Percentiles rank a stretch among this genome's conserved stretches.
phyloP scores from a whole-genome alignment of 1,284 basidiomycete genomes.

The Pterulicium gracile region DNA sequence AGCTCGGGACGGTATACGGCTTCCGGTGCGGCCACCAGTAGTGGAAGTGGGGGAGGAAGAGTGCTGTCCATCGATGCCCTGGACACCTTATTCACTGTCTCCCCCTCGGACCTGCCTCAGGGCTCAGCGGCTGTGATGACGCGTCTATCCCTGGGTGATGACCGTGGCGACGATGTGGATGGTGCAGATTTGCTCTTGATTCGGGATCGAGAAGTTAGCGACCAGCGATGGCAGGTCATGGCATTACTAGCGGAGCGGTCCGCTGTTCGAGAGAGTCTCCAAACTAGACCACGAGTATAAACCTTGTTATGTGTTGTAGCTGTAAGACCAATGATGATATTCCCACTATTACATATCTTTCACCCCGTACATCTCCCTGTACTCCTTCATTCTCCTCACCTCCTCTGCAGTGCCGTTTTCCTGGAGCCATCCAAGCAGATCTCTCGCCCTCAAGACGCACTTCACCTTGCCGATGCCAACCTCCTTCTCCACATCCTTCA shows the following conservation, averaged over 20 bases:
- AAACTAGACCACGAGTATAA: neutral
- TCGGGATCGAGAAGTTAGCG: slow-evolving; percentile 53
- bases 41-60: slow-evolving; percentile 29
- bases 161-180: slow-evolving; percentile 28
- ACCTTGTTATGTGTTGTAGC: no score
- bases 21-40: slow-evolving; percentile 10
- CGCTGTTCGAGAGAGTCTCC: slow-evolving; percentile 53
- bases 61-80: slow-evolving; percentile 59
- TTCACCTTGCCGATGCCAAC: slow-evolving; percentile 58
- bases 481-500: slow-evolving; percentile 77
- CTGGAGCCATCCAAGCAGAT: slow-evolving; percentile 81
- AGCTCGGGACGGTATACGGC: neutral
- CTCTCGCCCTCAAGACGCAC: slow-evolving; percentile 76
- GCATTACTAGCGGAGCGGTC: slow-evolving; percentile 65
- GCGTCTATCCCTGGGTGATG: slow-evolving; percentile 49
- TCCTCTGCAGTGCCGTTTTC: slow-evolving; percentile 55
- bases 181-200: slow-evolving; percentile 38
- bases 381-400: slow-evolving; percentile 68
- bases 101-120: slow-evolving; percentile 68
- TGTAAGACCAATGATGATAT: no score
- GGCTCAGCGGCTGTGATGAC: slow-evolving; percentile 59
- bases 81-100: slow-evolving; percentile 64
- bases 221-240: slow-evolving; percentile 65
- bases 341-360: no score
- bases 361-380: slow-evolving; percentile 74